Conservation (phyloP, 2,329 filamentous ascomycete species). For the Pestalotiopsis sp. region DNA sequence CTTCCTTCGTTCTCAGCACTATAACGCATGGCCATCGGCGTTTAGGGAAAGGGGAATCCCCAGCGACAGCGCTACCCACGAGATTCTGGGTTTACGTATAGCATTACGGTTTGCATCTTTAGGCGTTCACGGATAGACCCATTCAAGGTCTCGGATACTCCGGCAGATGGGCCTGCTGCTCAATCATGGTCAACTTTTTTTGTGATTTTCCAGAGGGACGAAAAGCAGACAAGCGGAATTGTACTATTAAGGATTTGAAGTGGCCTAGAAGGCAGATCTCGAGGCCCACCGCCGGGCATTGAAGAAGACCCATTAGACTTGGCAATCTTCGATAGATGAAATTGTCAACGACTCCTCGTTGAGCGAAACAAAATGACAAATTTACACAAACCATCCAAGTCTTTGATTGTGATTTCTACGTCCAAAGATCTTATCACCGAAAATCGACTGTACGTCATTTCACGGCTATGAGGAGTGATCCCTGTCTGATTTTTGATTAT, state of each 20-base stretch:
- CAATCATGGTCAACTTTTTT: background rate
- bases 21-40: slow-evolving; percentile 11
- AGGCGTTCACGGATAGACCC: slow-evolving; percentile 5
- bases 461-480: too few relatives aligned
- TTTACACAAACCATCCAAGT: too few relatives aligned
- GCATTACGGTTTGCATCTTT: slow-evolving; percentile 11
- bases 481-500: too few relatives aligned
- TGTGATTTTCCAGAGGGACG: background rate
- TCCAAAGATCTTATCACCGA: too few relatives aligned
- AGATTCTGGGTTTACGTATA: background rate
- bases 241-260: background rate
- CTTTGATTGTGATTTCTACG: too few relatives aligned
- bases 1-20: background rate
- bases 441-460: too few relatives aligned
- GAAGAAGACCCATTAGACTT: background rate
- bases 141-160: background rate
- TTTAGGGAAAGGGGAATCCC: slow-evolving; percentile 1
- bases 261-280: background rate
- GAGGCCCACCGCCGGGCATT: background rate
- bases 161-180: background rate
- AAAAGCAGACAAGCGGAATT: background rate
- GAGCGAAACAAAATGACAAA: background rate
- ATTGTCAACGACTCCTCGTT: background rate
- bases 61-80: background rate
- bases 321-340: background rate